phyloP scores from a whole-genome alignment of 805 yeast genomes.

The Candida manassasensis region DNA sequence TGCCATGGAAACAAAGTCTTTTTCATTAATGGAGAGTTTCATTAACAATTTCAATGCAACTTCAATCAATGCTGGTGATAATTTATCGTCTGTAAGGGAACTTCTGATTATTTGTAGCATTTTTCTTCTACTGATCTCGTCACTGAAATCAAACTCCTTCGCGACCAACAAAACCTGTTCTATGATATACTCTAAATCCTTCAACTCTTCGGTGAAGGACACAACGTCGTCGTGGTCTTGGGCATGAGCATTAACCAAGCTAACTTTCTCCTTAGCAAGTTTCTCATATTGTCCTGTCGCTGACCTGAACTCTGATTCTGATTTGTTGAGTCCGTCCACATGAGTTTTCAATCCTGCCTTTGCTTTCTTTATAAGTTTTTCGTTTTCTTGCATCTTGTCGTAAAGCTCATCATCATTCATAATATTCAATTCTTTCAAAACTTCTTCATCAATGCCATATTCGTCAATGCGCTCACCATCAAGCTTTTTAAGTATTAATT shows the following conservation, averaged over 20 bases:
- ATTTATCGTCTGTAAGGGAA: slow-evolving; percentile 52
- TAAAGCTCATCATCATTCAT: slow-evolving; percentile 7
- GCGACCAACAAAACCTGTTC: slow-evolving; percentile 69
- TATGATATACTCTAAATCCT: slow-evolving; percentile 66
- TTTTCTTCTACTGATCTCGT: slow-evolving; percentile 83
- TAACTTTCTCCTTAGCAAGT: slow-evolving; percentile 10
- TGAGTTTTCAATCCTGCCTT: background rate
- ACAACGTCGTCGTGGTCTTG: slow-evolving; percentile 19
- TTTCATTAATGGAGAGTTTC: slow-evolving; percentile 69
- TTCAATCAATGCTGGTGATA: slow-evolving; percentile 50
- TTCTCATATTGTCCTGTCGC: slow-evolving; percentile 10
- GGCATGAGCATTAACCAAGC: slow-evolving; percentile 8
- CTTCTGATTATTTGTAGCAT: slow-evolving; percentile 49
- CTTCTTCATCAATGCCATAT: slow-evolving; percentile 16
- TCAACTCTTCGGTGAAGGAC: slow-evolving; percentile 41
- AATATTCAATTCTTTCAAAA: slow-evolving; percentile 5
- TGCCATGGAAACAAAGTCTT: slow-evolving; percentile 78
- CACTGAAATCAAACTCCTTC: slow-evolving; percentile 74
- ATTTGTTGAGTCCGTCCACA: slow-evolving; percentile 7
- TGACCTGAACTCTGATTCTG: slow-evolving; percentile 11
- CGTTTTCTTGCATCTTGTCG: slow-evolving; percentile 6
- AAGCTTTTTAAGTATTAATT: background rate
- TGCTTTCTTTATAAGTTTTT: background rate
- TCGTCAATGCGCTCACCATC: slow-evolving; percentile 10
- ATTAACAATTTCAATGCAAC: slow-evolving; percentile 61